phyloP scores from a whole-genome alignment of 2,329 filamentous ascomycete species.

The Curvularia spicifera region DNA sequence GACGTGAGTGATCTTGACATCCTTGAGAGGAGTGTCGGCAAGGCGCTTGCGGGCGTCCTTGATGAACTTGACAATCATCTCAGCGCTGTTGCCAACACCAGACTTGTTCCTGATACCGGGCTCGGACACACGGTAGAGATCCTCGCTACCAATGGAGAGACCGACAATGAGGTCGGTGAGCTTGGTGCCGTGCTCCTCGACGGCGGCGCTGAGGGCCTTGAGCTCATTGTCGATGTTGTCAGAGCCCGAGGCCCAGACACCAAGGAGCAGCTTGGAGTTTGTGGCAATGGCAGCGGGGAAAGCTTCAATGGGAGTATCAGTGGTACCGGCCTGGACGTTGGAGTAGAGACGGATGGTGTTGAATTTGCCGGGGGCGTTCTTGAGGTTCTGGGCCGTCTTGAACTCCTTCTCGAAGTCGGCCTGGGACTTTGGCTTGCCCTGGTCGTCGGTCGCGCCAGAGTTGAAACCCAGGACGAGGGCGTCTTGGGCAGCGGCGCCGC shows the following conservation, averaged over 20 bases:
- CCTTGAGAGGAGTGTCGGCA: slow-evolving; percentile 64
- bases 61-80: slow-evolving; percentile 66
- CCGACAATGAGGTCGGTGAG: slow-evolving; percentile 58
- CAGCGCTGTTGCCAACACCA: slow-evolving; percentile 67
- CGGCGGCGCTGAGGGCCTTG: slow-evolving; percentile 40
- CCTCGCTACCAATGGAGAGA: slow-evolving; percentile 49
- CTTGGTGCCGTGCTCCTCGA: slow-evolving; percentile 48
- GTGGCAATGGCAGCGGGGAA: slow-evolving; percentile 46
- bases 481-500: slow-evolving; percentile 32
- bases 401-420: slow-evolving; percentile 74
- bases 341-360: slow-evolving; percentile 74
- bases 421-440: slow-evolving; percentile 60
- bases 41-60: slow-evolving; percentile 56
- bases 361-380: slow-evolving; percentile 68
- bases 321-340: slow-evolving; percentile 71
- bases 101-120: slow-evolving; percentile 68
- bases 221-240: slow-evolving; percentile 46
- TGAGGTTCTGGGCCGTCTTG: slow-evolving; percentile 66
- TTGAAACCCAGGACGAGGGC: slow-evolving; percentile 43
- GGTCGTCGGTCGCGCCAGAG: slow-evolving; percentile 41
- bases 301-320: slow-evolving; percentile 66
- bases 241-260: slow-evolving; percentile 61
- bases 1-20: slow-evolving; percentile 54
- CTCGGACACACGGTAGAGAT: slow-evolving; percentile 72
- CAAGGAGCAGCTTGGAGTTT: slow-evolving; percentile 47